These are phyloP conservation scores for Chimonanthus salicifolius DNA, from an alignment of 164 flowering plant species.

Conservation along the genomic window DNA sequence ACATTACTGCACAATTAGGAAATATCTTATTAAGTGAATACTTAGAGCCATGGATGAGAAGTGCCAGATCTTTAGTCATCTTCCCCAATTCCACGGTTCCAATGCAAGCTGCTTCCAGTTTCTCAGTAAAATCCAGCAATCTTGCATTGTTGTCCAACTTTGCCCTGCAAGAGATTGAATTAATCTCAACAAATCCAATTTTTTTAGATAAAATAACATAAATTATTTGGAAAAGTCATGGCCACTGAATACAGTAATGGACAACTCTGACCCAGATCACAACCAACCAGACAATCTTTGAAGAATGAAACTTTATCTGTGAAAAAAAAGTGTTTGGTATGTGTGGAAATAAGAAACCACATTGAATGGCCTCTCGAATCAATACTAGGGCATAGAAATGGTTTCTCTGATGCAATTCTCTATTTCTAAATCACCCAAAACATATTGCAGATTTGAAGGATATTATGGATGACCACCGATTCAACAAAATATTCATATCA, in stretches of 20 bases:
- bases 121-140: conserved; percentile 28
- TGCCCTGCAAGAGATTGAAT: conserved; percentile 43
- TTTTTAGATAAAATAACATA: no score
- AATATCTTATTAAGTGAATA: conserved; percentile 6
- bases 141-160: conserved; percentile 67
- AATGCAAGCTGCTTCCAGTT: conserved; percentile 58
- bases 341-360: not conserved
- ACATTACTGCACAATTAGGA: not conserved
- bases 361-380: not conserved
- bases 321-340: not conserved
- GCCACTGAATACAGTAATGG: not conserved
- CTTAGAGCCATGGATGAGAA: conserved; percentile 62
- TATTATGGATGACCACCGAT: not conserved
- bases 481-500: not conserved
- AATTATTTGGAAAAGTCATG: not conserved
- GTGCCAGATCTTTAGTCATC: conserved; percentile 80
- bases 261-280: not conserved
- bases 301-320: not conserved
- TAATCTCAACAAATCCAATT: not conserved
- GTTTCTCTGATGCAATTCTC: not conserved
- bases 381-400: not conserved
- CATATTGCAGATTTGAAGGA: not conserved
- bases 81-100: conserved; percentile 63
- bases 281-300: not conserved
- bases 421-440: not conserved